A percentile compares a stretch with the other conserved stretches of the same genome.
Evolutionary conservation across 495 filamentous ascomycete genomes (phyloP).

Genomic region (Aeminium ludgeri): DNA sequence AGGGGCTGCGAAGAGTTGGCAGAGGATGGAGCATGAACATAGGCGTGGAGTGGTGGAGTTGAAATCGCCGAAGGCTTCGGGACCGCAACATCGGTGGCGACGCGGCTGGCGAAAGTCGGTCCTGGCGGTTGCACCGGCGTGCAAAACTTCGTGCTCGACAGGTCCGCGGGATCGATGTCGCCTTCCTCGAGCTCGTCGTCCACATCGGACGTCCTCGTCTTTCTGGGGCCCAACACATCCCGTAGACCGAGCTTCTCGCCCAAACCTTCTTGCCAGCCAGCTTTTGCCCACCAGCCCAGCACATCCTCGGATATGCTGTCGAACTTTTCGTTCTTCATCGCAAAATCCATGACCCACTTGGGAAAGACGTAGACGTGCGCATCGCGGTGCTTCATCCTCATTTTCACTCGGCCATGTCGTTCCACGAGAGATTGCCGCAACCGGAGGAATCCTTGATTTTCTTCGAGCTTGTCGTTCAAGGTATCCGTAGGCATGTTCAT

Average conservation of each 20-base stretch:
- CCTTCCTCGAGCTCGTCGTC: slow-evolving; percentile 25
- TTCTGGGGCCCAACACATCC: slow-evolving; percentile 37
- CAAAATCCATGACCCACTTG: slow-evolving; percentile 74
- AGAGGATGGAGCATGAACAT: slow-evolving; percentile 40
- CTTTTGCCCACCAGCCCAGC: slow-evolving; percentile 87
- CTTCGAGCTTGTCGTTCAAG: slow-evolving; percentile 58
- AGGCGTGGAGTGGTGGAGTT: slow-evolving; percentile 59
- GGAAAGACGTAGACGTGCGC: slow-evolving; percentile 89
- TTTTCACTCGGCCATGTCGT: slow-evolving; percentile 53
- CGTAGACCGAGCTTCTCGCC: slow-evolving; percentile 57
- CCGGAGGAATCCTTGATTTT: slow-evolving; percentile 38
- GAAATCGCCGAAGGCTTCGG: slow-evolving; percentile 14
- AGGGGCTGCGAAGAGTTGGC: slow-evolving; percentile 29
- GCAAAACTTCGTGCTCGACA: slow-evolving; percentile 30
- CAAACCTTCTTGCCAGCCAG: slow-evolving; percentile 72
- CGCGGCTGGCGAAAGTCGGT: slow-evolving; percentile 28
- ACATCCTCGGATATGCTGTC: slow-evolving; percentile 84
- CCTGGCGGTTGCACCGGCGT: not conserved
- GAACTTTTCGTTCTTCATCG: slow-evolving; percentile 56
- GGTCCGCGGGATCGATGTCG: slow-evolving; percentile 43
- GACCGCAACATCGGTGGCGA: slow-evolving; percentile 3
- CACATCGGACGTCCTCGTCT: slow-evolving; percentile 15
- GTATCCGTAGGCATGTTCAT: slow-evolving; percentile 69
- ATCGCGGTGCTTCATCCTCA: slow-evolving; percentile 67
- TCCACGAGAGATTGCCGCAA: slow-evolving; percentile 55